Evolutionary conservation across 257 asterid genomes (phyloP), one percentile per base, ranked within the genome.

Genomic region (Nicotiana paniculata): DNA sequence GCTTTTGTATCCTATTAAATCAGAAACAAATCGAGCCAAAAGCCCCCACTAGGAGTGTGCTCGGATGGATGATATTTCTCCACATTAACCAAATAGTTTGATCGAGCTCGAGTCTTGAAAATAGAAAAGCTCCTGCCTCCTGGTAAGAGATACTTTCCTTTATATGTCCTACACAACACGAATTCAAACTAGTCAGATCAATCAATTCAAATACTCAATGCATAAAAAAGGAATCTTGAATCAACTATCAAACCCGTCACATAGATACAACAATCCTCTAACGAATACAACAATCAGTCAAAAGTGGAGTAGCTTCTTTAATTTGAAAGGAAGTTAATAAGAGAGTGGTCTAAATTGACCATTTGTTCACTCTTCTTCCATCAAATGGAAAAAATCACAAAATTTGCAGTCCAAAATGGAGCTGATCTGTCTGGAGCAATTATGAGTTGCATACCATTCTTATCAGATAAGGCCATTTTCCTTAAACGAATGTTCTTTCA

Each of bases 401-500:
- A 68, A 13, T 37, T 32, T 18, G 55, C 43, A 82, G 64, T 24
- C 77, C 59, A 88, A 77, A 32, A 83, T 79, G 80, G 30, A 4
- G 65, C 82, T 32, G 87, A 85, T 82, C 85, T 69, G 39, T 82
- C 83, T 37, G 80, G 43, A 54, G 68, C 57, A 3, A 30, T 79
- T 55, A 26, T 69, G n/a, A 84, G 68, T 35, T 75, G 58, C 69
- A 39, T 81, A 11, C 83, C 90, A 28, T 87, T 87, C 26, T 58
- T 92, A 32, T 90, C 93, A 0, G 90, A 89, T 46, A 89, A 85
- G 24, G 94, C 97, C 9, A 72, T 86, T 70, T 58, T 90, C 61
- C 93, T 94, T 15, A 84, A 90, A 16, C 88, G 91, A 82, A 89
- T 77, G 77, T 88, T 93, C 39, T 84, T 89, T 58, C 87, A 89